Evolutionary conservation across 176 grass and related monocot genomes (phyloP), one percentile per base, ranked within the genome.

Genomic region (Echinochloa phyllopogon): DNA sequence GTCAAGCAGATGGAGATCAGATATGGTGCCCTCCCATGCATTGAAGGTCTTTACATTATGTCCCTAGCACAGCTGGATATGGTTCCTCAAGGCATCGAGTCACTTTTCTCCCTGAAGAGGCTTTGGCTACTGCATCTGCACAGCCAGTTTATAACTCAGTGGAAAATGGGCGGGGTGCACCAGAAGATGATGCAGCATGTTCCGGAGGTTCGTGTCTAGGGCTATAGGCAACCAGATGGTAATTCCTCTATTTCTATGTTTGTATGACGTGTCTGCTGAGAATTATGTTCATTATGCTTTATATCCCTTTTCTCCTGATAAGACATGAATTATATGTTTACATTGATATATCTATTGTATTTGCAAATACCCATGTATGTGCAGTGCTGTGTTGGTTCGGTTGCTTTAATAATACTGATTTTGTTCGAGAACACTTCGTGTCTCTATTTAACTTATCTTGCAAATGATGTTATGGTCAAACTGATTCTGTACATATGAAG

Each of bases 21-120:
- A 6, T 8, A 55, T 3, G 59, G 69, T 1, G 77, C 77, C 40
- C 69, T 87, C 57, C 37, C 21, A 10, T 12, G 37, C 10, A 81
- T 87, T 39, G 78, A 87, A 58, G 78, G 70, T 48, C 5, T 87
- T 29, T 82, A 82, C 2, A 7, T 87, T 38, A 60, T 75, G 18
- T 45, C 48, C 0, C 25, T 87, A 11, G 1, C 1, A 4, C 45
- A 67, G 0, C 49, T 87, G 3, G 12, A 48, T 25, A 87, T 66
- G 10, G 69, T 87, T 4, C 77, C 85, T 10, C 24, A 39, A 68
- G 85, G 78, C 18, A 68, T 87, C 8, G 70, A 87, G 14, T 58
- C 13, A 1, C 78, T 87, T 47, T 6, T 0, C 12, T 87, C 78
- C 21, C 60, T 87, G 14, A 87, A 58, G 69, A 82, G 48, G 17